Percentiles rank a stretch among this genome's conserved stretches.
These are phyloP conservation scores for Dendrobium officinale DNA, from an alignment of 106 monocot genomes.

Conservation along the genomic window DNA sequence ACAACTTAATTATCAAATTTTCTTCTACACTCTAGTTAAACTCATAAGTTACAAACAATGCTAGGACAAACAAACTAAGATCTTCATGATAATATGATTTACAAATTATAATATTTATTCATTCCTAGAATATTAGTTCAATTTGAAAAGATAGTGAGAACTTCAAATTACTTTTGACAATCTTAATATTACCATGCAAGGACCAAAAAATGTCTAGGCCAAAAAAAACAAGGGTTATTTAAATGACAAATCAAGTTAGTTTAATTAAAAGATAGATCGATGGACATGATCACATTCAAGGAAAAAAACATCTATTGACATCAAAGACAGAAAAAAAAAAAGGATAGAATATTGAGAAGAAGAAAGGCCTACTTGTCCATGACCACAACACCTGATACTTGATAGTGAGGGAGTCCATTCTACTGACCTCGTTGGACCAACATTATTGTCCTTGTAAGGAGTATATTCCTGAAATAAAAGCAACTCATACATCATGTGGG, in stretches of 20 bases:
- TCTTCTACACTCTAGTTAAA: not conserved
- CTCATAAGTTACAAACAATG: not conserved
- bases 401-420: not conserved
- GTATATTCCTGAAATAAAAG: constrained; percentile 6
- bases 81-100: not conserved
- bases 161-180: not conserved
- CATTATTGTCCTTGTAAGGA: not conserved
- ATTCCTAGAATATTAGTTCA: not conserved
- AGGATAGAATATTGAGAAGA: not conserved
- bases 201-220: not conserved
- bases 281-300: not conserved
- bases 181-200: not conserved
- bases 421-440: not conserved
- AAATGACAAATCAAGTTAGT: not conserved
- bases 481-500: not conserved
- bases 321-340: not conserved
- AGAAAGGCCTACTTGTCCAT: constrained; percentile 6
- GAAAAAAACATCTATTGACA: not conserved
- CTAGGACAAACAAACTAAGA: not conserved
- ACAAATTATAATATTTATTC: not conserved
- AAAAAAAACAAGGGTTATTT: not conserved
- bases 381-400: not conserved
- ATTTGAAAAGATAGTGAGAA: not conserved
- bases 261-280: not conserved
- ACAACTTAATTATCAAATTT: not conserved